Percentiles rank a stretch among this genome's conserved stretches.
Evolutionary conservation across 345 rosid genomes (phyloP).

Genomic region (Theobroma cacao): DNA sequence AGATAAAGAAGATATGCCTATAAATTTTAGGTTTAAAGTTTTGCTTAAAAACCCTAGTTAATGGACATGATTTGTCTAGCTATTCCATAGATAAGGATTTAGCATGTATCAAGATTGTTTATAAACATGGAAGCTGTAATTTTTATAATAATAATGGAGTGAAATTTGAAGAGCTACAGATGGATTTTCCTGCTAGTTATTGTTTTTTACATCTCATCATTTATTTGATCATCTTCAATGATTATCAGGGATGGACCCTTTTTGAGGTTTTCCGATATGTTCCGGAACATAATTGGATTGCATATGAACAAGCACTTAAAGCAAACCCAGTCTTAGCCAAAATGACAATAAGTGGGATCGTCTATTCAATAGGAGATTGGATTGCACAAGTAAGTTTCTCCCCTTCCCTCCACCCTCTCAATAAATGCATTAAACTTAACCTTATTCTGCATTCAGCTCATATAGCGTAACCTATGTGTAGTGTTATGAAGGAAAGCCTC

Average conservation of each 20-base stretch:
- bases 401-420: background rate
- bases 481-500: constrained; percentile 88
- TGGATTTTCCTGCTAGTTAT: background rate
- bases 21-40: background rate
- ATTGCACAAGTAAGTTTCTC: constrained; percentile 77
- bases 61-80: background rate
- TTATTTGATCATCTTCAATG: background rate
- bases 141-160: background rate
- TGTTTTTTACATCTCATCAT: background rate
- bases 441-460: background rate
- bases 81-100: background rate
- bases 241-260: constrained; percentile 87
- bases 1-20: background rate
- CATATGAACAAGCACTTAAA: constrained; percentile 86
- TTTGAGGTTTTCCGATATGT: constrained; percentile 76
- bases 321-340: constrained; percentile 87
- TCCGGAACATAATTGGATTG: constrained; percentile 91
- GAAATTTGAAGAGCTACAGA: background rate
- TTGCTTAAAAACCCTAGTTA: background rate
- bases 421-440: background rate
- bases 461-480: constrained; percentile 21
- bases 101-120: background rate
- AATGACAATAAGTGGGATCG: constrained; percentile 93
- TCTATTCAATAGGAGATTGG: constrained; percentile 89
- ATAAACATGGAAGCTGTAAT: background rate